phyloP scores from a whole-genome alignment of 176 grass and related monocot genomes.

The Triticum dicoccoides region DNA sequence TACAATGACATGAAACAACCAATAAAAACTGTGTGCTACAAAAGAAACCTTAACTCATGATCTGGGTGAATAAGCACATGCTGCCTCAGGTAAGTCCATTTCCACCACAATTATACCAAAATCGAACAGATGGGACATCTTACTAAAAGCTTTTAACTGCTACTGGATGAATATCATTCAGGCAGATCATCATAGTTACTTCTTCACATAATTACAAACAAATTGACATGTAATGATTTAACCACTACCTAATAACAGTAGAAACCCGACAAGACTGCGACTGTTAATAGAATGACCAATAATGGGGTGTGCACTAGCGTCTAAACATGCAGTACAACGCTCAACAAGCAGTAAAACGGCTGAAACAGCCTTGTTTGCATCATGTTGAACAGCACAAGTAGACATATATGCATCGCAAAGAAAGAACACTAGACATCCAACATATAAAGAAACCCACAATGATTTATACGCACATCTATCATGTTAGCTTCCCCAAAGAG shows the following conservation, averaged over 20 bases:
- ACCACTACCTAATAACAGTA: neutral
- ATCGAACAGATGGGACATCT: neutral
- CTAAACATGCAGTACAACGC: neutral
- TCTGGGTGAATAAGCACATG: neutral
- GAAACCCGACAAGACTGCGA: neutral
- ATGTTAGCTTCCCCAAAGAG: neutral
- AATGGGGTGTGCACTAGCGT: too few species aligned
- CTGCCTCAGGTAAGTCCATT: neutral
- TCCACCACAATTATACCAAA: neutral
- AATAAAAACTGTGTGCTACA: neutral
- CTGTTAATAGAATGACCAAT: neutral
- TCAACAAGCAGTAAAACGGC: neutral
- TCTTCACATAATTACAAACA: neutral
- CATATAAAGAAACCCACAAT: neutral
- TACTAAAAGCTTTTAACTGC: too few species aligned
- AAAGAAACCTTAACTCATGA: neutral
- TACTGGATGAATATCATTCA: too few species aligned
- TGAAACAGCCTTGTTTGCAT: neutral
- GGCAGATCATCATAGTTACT: neutral
- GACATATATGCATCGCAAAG: neutral
- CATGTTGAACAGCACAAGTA: neutral
- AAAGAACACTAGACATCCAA: neutral
- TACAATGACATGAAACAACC: too few species aligned
- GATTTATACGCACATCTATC: neutral
- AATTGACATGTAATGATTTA: fast-evolving